Conservation (phyloP, 345 rosid species). For the Pugionium dolabratum region DNA sequence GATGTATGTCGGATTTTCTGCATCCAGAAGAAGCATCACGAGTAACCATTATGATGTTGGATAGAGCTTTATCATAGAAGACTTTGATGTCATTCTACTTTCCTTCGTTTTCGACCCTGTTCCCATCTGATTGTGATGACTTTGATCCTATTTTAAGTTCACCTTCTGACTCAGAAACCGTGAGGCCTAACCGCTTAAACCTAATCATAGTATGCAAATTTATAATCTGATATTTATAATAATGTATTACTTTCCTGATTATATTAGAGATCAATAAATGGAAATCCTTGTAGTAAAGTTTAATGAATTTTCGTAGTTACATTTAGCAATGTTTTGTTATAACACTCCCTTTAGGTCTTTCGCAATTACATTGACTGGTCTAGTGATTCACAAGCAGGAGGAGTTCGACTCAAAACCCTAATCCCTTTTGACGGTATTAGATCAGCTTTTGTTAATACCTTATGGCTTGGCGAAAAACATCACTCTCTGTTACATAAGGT, state of each 20-base stretch:
- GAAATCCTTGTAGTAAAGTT: slow-evolving; percentile 1
- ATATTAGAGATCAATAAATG: slow-evolving; percentile 4
- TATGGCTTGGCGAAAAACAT: no score
- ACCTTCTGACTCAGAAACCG: slow-evolving; percentile 20
- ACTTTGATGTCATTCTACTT: slow-evolving; percentile 47
- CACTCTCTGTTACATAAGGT: no score
- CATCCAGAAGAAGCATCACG: slow-evolving; percentile 48
- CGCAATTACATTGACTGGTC: background rate
- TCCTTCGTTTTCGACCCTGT: slow-evolving; percentile 45
- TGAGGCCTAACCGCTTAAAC: slow-evolving; percentile 5
- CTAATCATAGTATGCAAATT: slow-evolving; percentile 1
- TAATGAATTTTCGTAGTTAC: background rate
- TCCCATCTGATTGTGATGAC: slow-evolving; percentile 30
- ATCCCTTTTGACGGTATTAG: no score
- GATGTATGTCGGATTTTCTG: slow-evolving; percentile 66
- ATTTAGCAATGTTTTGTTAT: background rate
- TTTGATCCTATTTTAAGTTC: slow-evolving; percentile 14
- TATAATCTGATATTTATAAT: background rate
- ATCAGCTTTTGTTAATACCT: no score
- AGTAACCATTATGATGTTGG: slow-evolving; percentile 53
- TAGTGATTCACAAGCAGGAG: no score
- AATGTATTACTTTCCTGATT: slow-evolving; percentile 15
- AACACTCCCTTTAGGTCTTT: background rate
- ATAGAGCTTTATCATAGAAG: slow-evolving; percentile 60
- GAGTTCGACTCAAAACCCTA: no score